Evolutionary conservation across 306 rosid genomes (phyloP), one percentile per base, ranked within the genome.

Genomic region (Cucumis sativus): DNA sequence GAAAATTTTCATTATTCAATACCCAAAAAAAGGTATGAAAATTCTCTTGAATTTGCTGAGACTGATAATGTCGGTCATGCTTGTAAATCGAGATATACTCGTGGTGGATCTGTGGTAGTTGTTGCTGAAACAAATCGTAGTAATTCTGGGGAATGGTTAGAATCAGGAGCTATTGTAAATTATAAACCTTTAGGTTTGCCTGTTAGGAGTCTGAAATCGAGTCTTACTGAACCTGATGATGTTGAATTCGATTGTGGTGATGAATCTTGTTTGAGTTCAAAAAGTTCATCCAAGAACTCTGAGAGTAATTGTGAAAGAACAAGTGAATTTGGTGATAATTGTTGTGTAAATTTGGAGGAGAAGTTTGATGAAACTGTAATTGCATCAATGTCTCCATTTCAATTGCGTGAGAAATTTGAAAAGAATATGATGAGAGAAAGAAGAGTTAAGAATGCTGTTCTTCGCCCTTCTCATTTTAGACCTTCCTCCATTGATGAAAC

Each of bases 161-260:
- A 84, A 71, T 28, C 81, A 4, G 76, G 82, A 41, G 78, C 78
- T 15, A 76, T 78, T 39, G 86, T 74, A 68, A 89, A 81, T 71
- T 58, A 87, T 78, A 83, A 85, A 60, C 93, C 97, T 14, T 78
- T 96, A 9, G 96, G 98, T 35, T 79, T 96, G 77, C 99, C 98
- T 1, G 82, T 96, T 79, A 82, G 99, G 74, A 96, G 98, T 84
- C 82, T 92, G 72, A 91, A 84, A 59, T 83, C 88, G 2, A 83
- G 61, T 67, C 77, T 83, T 2, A 83, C 80, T 14, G 85, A 84
- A 40, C 65, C 35, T 6, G 92, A 89, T 20, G 52, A 84, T 74
- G 43, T 65, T 52, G 83, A 77, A 41, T 77, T 77, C 75, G 67
- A 78, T 63, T 75, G 70, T 79, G 85, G 81, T 59, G 84, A 83